Evolutionary conservation across 176 grass and related monocot species (phyloP).

Genomic region (Coix lacrymajobi): DNA sequence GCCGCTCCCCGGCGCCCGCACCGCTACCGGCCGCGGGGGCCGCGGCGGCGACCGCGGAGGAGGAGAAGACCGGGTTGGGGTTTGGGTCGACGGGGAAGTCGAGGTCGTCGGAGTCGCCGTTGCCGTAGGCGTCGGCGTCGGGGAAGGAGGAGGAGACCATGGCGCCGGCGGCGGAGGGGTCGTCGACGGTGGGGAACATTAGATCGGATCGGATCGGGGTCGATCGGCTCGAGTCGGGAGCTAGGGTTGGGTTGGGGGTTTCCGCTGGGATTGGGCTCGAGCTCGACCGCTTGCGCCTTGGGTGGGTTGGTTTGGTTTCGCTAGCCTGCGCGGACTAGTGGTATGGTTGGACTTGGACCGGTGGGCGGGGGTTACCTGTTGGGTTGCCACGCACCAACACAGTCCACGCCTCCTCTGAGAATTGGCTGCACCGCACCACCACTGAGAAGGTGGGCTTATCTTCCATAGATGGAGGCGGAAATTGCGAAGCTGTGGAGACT

Average conservation of each 20-base stretch:
- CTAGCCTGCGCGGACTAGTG: background rate
- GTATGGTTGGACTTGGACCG: background rate
- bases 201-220: constrained; percentile 34
- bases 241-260: constrained; percentile 39
- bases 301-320: background rate
- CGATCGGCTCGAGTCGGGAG: constrained; percentile 24
- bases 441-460: background rate
- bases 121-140: constrained; percentile 45
- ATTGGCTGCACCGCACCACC: background rate
- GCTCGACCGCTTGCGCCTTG: background rate
- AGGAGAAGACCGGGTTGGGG: constrained; percentile 24
- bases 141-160: constrained; percentile 38
- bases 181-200: constrained; percentile 43
- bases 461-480: background rate
- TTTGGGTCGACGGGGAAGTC: constrained; percentile 27
- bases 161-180: constrained; percentile 33
- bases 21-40: background rate
- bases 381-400: too few relatives aligned
- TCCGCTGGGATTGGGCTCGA: constrained; percentile 19
- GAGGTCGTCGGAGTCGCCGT: constrained; percentile 51
- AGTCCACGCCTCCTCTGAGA: background rate
- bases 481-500: background rate
- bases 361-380: background rate
- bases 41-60: background rate
- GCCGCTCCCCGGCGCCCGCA: constrained; percentile 32